Conservation (phyloP, 306 rosid species). For the Hippophae tibetana region DNA sequence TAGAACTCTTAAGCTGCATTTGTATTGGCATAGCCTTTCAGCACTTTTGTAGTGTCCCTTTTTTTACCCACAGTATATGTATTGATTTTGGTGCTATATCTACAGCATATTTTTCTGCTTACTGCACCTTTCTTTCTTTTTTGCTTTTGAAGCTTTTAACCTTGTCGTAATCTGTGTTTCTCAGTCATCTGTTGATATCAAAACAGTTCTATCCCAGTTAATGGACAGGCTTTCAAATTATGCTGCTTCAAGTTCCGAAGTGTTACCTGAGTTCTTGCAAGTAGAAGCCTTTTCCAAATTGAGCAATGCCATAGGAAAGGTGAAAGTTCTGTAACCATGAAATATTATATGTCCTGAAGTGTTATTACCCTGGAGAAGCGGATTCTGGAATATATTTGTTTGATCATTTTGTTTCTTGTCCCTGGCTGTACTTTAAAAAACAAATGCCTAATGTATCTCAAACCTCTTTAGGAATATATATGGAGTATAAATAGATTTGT, state of each 20-base stretch:
- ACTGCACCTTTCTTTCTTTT: background rate
- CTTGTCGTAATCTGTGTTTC: constrained; percentile 12
- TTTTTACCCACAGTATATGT: background rate
- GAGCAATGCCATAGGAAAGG: constrained; percentile 94
- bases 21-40: too few species aligned
- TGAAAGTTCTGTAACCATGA: constrained; percentile 23
- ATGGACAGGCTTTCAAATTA: constrained; percentile 97
- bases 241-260: constrained; percentile 95
- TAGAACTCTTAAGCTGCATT: too few species aligned
- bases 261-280: constrained; percentile 93
- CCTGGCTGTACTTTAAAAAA: background rate
- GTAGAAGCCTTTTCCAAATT: constrained; percentile 98
- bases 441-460: background rate
- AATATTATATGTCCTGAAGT: background rate
- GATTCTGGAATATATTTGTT: constrained; percentile 1
- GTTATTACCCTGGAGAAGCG: background rate
- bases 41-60: too few species aligned
- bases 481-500: too few species aligned
- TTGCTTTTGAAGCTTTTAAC: constrained; percentile 5
- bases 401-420: background rate
- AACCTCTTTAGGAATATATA: too few species aligned
- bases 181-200: constrained; percentile 90
- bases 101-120: background rate
- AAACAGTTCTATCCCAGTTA: constrained; percentile 87
- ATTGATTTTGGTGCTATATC: constrained; percentile 4